Evolutionary conservation across 140 eudicot genomes (phyloP).

Genomic region (Cichorium intybus): DNA sequence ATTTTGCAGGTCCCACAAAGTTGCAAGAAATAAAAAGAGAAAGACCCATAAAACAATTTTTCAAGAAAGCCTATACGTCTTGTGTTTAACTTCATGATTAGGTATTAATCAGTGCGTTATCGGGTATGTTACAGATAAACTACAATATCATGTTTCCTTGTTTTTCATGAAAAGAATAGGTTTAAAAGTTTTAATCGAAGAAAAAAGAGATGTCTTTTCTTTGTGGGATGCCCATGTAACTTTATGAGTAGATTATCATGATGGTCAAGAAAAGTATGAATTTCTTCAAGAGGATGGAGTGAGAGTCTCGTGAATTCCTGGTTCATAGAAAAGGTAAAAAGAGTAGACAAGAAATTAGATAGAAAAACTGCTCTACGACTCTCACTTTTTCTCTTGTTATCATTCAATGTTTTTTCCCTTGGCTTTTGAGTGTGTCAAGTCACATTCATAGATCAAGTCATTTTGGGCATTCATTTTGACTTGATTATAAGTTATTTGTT

Average conservation of each 20-base stretch:
- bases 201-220: constrained; percentile 3
- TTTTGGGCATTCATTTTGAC: constrained; percentile 18
- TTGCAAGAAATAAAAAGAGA: neutral
- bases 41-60: neutral
- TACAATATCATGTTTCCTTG: neutral
- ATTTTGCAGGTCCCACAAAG: neutral
- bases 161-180: neutral
- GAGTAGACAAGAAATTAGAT: constrained; percentile 28
- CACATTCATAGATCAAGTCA: constrained; percentile 15
- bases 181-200: neutral
- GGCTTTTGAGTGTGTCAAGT: constrained; percentile 32
- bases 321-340: constrained; percentile 36
- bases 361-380: constrained; percentile 29
- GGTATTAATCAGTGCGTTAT: neutral
- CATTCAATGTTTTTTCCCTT: constrained; percentile 41
- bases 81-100: neutral
- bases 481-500: neutral
- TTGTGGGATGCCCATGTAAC: constrained; percentile 51
- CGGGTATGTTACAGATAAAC: neutral
- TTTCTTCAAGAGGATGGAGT: constrained; percentile 37
- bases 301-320: constrained; percentile 62
- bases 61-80: neutral
- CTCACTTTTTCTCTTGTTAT: constrained; percentile 24
- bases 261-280: constrained; percentile 36
- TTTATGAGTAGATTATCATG: constrained; percentile 27